These are phyloP conservation scores for Nothopassalora personata DNA, from an alignment of 2,329 filamentous ascomycete genomes.

Conservation along the genomic window DNA sequence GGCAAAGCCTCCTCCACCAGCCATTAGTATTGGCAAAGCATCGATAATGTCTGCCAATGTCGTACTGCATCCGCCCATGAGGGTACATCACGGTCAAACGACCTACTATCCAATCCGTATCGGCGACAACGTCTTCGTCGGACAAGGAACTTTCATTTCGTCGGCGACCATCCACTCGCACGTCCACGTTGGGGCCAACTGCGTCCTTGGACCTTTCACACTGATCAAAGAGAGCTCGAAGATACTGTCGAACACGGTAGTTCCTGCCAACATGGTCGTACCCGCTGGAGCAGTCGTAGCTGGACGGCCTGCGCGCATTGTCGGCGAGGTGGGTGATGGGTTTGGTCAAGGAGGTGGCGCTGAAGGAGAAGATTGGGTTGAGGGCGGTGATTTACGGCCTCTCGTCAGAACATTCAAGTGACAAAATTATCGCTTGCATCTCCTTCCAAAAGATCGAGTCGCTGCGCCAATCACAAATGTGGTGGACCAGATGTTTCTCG, in stretches of 20 bases:
- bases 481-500: too few relatives aligned
- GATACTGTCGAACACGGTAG: conserved; percentile 75
- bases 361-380: conserved; percentile 44
- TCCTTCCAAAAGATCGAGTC: conserved; percentile 19
- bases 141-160: conserved; percentile 62
- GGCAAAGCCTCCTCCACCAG: conserved; percentile 35
- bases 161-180: conserved; percentile 79
- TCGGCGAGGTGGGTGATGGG: conserved; percentile 75
- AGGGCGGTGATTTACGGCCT: conserved; percentile 46
- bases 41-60: conserved; percentile 78
- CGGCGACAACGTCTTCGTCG: conserved; percentile 90
- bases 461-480: not conserved
- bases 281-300: conserved; percentile 91
- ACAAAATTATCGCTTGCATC: too few relatives aligned
- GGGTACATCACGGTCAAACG: conserved; percentile 69
- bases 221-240: conserved; percentile 92
- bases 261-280: conserved; percentile 85
- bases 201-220: conserved; percentile 75
- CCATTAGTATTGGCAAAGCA: conserved; percentile 70
- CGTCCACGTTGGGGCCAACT: conserved; percentile 75
- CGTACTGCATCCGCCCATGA: conserved; percentile 75
- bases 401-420: conserved; percentile 42
- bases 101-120: conserved; percentile 87
- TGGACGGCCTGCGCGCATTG: conserved; percentile 69
- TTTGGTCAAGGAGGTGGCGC: conserved; percentile 42